A percentile compares a stretch with the other conserved stretches of the same genome.
Evolutionary conservation across 345 rosid species (phyloP).

Genomic region (Luvunga scandens): DNA sequence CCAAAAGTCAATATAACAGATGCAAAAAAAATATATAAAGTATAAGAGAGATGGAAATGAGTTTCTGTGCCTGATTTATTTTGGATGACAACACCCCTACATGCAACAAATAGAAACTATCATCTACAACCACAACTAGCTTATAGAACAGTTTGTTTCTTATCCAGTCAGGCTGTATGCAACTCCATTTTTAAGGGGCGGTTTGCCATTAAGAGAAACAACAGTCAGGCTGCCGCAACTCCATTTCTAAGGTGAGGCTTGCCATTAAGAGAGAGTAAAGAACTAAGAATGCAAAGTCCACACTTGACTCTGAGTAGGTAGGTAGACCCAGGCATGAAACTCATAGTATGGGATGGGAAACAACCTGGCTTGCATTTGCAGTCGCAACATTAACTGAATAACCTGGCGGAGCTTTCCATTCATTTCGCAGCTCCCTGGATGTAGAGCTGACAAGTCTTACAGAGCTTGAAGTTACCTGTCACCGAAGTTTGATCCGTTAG

Average conservation of each 20-base stretch:
- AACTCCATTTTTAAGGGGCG: not conserved
- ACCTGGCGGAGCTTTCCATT: slow-evolving; percentile 80
- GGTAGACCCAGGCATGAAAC: not conserved
- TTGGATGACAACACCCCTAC: not conserved
- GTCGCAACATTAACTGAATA: slow-evolving; percentile 88
- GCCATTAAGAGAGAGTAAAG: not conserved
- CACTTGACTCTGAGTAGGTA: not conserved
- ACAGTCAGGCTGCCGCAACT: not conserved
- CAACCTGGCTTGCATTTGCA: slow-evolving; percentile 91
- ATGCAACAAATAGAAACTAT: not conserved
- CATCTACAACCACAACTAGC: not conserved
- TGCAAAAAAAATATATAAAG: not conserved
- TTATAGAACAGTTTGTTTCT: not conserved
- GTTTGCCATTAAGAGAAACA: not conserved
- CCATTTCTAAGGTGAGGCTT: not conserved
- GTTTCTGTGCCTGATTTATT: not conserved
- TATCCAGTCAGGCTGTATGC: not conserved
- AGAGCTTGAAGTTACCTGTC: slow-evolving; percentile 85
- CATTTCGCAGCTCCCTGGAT: slow-evolving; percentile 64
- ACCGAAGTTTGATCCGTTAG: slow-evolving; percentile 11
- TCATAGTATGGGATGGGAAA: slow-evolving; percentile 2
- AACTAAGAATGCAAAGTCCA: not conserved
- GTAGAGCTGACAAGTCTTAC: slow-evolving; percentile 77
- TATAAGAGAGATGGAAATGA: not conserved
- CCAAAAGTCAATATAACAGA: not conserved